Evolutionary conservation across 768 basidiomycete species (phyloP).

Genomic region (Tricholoma matsutake): DNA sequence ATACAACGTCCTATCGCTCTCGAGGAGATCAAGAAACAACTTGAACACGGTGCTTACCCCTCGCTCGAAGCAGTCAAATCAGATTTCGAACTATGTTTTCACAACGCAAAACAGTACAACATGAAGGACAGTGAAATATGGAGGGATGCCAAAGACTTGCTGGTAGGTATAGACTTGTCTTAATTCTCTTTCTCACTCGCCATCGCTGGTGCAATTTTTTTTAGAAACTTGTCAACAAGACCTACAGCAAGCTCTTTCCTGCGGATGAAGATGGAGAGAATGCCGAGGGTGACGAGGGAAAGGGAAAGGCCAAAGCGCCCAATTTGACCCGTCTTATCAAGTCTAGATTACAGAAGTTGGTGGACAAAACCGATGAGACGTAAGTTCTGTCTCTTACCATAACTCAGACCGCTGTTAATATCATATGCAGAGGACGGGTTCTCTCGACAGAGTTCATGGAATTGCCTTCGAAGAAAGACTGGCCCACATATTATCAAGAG

Average conservation of each 20-base stretch:
- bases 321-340: constrained; percentile 69
- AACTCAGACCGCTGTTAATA: background rate
- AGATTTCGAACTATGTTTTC: constrained; percentile 77
- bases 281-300: constrained; percentile 37
- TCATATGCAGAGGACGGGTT: constrained; percentile 52
- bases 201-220: background rate
- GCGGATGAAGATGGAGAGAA: constrained; percentile 39
- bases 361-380: constrained; percentile 69
- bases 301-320: constrained; percentile 53
- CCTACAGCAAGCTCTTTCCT: constrained; percentile 44
- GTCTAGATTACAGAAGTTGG: constrained; percentile 65
- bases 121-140: constrained; percentile 75
- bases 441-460: constrained; percentile 80
- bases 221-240: constrained; percentile 51
- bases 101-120: constrained; percentile 82
- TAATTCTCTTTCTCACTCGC: background rate
- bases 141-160: constrained; percentile 76
- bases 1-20: constrained; percentile 84
- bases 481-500: constrained; percentile 75
- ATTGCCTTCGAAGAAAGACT: constrained; percentile 74
- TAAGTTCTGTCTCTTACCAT: constrained; percentile 32
- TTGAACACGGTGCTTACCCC: constrained; percentile 57
- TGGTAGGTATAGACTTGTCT: constrained; percentile 46
- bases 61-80: constrained; percentile 64
- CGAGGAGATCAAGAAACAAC: constrained; percentile 82